Conservation (phyloP, 768 basidiomycete genomes). For the Auricularia cornea region DNA sequence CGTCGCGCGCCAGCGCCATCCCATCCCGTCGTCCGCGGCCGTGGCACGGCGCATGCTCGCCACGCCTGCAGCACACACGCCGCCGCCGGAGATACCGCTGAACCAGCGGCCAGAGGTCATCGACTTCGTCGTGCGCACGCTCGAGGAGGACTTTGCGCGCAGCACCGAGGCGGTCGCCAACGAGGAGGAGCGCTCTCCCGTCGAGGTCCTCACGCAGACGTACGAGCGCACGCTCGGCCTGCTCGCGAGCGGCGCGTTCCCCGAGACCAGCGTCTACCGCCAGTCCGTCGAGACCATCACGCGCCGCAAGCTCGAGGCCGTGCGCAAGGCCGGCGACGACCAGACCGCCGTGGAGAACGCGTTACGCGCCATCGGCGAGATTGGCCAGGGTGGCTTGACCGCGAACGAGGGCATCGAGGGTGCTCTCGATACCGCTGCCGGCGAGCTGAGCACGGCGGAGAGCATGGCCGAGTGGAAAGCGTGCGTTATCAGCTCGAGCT, state of each 20-base stretch:
- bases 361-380: constrained; percentile 24
- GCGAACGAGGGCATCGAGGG: constrained; percentile 78
- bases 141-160: constrained; percentile 19
- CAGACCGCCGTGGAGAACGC: constrained; percentile 59
- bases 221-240: constrained; percentile 70
- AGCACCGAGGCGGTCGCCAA: constrained; percentile 30
- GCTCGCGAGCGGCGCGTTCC: constrained; percentile 49
- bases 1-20: background rate
- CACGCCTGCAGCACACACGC: too few species aligned
- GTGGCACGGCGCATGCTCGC: too few species aligned
- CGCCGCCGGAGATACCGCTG: too few species aligned
- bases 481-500: constrained; percentile 67
- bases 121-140: background rate
- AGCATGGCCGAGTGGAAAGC: constrained; percentile 96
- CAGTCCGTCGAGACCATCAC: constrained; percentile 82
- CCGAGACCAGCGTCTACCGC: constrained; percentile 79
- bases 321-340: constrained; percentile 62
- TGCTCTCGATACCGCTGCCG: constrained; percentile 69
- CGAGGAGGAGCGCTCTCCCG: constrained; percentile 14
- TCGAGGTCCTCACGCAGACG: constrained; percentile 58
- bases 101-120: background rate
- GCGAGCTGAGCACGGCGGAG: constrained; percentile 65
- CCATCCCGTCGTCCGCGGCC: too few species aligned
- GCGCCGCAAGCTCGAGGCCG: constrained; percentile 65
- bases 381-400: background rate